These are phyloP conservation scores for Nasturtium officinale DNA, from an alignment of 345 rosid species.

Conservation along the genomic window DNA sequence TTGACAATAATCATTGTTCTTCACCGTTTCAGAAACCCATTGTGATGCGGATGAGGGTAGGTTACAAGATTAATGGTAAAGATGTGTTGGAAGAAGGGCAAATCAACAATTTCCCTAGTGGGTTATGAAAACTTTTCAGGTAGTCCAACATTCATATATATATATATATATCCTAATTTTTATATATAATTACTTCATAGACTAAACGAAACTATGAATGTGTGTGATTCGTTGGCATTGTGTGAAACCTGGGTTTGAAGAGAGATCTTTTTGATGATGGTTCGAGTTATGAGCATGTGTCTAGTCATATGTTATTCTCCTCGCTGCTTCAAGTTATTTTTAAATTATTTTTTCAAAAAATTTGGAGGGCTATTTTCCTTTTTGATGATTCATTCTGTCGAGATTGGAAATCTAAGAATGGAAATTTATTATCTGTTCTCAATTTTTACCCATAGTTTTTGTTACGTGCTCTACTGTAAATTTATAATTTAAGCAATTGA, in stretches of 20 bases:
- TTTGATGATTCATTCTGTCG: background rate
- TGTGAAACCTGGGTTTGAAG: slow-evolving; percentile 27
- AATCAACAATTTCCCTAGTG: slow-evolving; percentile 80
- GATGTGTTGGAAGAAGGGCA: slow-evolving; percentile 93
- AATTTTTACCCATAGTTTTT: background rate
- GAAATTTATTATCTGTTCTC: background rate
- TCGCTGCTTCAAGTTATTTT: slow-evolving; percentile 6
- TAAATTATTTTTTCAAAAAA: background rate
- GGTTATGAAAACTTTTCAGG: slow-evolving; percentile 52
- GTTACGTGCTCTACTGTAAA: background rate
- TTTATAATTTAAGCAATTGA: background rate
- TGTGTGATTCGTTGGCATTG: slow-evolving; percentile 11
- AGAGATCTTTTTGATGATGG: slow-evolving; percentile 26
- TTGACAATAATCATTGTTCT: background rate
- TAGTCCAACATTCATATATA: slow-evolving; percentile 34
- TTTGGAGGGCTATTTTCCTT: slow-evolving; percentile 8
- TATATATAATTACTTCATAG: slow-evolving; percentile 21
- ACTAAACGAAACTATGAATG: background rate
- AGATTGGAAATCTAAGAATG: background rate
- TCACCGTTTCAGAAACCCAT: slow-evolving; percentile 72
- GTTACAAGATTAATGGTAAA: slow-evolving; percentile 75
- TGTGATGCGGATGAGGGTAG: slow-evolving; percentile 82
- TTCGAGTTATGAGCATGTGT: slow-evolving; percentile 29
- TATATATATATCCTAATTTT: slow-evolving; percentile 28
- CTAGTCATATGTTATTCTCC: slow-evolving; percentile 5